Percentiles rank a stretch among this genome's conserved stretches.
Evolutionary conservation across 768 basidiomycete genomes (phyloP).

Genomic region (Tulasnella sp.): DNA sequence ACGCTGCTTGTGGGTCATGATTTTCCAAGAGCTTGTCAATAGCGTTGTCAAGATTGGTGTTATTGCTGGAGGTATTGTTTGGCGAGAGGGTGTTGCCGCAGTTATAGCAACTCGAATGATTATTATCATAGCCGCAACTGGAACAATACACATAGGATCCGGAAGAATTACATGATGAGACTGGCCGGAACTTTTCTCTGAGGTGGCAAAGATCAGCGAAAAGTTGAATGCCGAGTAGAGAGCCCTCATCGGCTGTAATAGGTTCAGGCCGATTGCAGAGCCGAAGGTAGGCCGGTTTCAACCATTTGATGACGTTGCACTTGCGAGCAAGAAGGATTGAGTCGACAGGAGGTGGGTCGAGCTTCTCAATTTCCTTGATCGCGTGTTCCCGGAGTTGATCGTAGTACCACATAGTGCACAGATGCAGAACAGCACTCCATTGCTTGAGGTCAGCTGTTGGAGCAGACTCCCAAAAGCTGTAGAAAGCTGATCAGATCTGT

Average conservation of each 20-base stretch:
- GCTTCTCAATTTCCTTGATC: conserved; percentile 3
- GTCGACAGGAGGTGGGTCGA: not conserved
- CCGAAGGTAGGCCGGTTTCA: conserved; percentile 4
- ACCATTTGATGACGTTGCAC: conserved; percentile 8
- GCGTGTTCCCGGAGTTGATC: conserved; percentile 1
- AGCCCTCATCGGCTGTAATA: conserved; percentile 1
- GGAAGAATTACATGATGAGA: too few species aligned
- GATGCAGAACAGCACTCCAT: conserved; percentile 1
- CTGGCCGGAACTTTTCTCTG: not conserved
- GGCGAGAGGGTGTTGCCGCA: too few species aligned
- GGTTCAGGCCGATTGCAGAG: conserved; percentile 3
- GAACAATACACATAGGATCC: too few species aligned
- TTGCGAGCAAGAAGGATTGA: conserved; percentile 4
- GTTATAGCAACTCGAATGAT: too few species aligned
- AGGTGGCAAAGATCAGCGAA: conserved; percentile 6
- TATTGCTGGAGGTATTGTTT: too few species aligned
- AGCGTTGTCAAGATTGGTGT: too few species aligned
- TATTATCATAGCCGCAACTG: too few species aligned
- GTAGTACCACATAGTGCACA: conserved; percentile 5
- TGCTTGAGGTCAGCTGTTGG: not conserved
- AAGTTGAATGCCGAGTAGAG: not conserved
- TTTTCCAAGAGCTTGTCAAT: too few species aligned
- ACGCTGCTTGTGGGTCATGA: too few species aligned
- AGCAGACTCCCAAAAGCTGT: not conserved
- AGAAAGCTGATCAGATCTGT: not conserved